Percentiles rank a stretch among this genome's conserved stretches.
Conservation (phyloP, 139 green algal genomes). For the Raphidocelis subcapitata region DNA sequence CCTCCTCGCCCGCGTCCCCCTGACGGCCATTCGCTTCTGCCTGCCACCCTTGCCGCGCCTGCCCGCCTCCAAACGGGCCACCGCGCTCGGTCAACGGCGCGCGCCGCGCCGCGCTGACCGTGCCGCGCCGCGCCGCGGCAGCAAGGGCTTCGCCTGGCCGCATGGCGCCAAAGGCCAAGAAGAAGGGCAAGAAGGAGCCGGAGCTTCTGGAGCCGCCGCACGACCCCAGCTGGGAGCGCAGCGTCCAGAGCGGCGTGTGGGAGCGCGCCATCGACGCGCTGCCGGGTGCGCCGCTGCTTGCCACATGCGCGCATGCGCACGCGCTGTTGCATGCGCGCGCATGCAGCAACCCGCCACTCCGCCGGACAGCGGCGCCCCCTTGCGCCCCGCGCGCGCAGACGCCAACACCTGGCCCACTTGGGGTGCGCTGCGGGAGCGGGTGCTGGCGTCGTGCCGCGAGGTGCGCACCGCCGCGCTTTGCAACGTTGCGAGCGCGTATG, state of each 20-base stretch:
- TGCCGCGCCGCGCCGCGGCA: too few species aligned
- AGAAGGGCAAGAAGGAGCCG: conserved; percentile 53
- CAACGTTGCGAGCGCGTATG: too few species aligned
- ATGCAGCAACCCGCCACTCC: background rate
- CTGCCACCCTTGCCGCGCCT: too few species aligned
- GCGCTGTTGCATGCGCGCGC: too few species aligned
- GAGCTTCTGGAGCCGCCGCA: conserved; percentile 64
- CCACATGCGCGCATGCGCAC: background rate
- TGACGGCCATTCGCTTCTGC: too few species aligned
- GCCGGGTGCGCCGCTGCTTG: conserved; percentile 35
- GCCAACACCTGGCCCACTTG: conserved; percentile 79
- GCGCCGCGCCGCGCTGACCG: too few species aligned
- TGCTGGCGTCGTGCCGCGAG: conserved; percentile 65
- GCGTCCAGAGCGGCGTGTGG: conserved; percentile 48
- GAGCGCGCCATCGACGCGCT: conserved; percentile 56
- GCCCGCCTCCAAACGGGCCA: too few species aligned
- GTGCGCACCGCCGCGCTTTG: conserved; percentile 9
- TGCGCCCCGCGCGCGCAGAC: conserved; percentile 38
- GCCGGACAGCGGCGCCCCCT: background rate
- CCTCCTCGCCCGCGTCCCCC: too few species aligned
- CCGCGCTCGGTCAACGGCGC: too few species aligned
- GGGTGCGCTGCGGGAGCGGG: conserved; percentile 72
- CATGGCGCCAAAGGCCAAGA: conserved; percentile 26
- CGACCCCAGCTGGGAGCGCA: conserved; percentile 64
- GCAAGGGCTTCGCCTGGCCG: too few species aligned